These are phyloP conservation scores for Butyriboletus loyo DNA, from an alignment of 768 basidiomycete species.

Conservation along the genomic window DNA sequence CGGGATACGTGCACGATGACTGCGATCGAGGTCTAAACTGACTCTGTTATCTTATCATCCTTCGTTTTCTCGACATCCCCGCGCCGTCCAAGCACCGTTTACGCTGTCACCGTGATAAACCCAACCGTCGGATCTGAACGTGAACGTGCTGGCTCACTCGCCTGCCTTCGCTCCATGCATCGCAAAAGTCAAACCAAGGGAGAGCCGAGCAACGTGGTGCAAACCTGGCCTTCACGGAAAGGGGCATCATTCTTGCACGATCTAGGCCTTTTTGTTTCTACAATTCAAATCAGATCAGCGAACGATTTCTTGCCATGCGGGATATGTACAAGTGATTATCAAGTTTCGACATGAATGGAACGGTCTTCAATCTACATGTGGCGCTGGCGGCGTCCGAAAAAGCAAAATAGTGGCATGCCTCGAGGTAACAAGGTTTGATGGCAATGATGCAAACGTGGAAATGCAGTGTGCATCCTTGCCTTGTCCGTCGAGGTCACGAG, in stretches of 20 bases:
- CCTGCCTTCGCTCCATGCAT: not conserved
- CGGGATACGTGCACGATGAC: not conserved
- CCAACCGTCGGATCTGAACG: not conserved
- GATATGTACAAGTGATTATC: not conserved
- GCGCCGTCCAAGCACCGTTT: slow-evolving; percentile 22
- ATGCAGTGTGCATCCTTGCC: not conserved
- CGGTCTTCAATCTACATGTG: slow-evolving; percentile 15
- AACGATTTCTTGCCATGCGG: slow-evolving; percentile 4
- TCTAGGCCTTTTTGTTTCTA: not conserved
- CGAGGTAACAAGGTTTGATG: slow-evolving; percentile 32
- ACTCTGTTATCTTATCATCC: slow-evolving; percentile 26
- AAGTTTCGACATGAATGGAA: not conserved
- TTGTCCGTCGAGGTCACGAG: slow-evolving; percentile 14
- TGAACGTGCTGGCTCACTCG: slow-evolving; percentile 7
- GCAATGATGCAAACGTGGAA: not conserved
- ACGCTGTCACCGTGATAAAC: not conserved
- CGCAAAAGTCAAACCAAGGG: not conserved
- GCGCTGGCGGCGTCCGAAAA: slow-evolving; percentile 11
- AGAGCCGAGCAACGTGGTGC: not conserved
- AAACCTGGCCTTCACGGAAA: not conserved
- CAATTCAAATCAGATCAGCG: slow-evolving; percentile 20
- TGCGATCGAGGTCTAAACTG: slow-evolving; percentile 12
- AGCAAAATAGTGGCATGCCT: slow-evolving; percentile 17
- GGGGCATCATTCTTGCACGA: not conserved
- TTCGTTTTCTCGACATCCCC: slow-evolving; percentile 10